These are phyloP conservation scores for Plasmodium cynomolgi DNA, from an alignment of 169 alveolate species.

Conservation along the genomic window DNA sequence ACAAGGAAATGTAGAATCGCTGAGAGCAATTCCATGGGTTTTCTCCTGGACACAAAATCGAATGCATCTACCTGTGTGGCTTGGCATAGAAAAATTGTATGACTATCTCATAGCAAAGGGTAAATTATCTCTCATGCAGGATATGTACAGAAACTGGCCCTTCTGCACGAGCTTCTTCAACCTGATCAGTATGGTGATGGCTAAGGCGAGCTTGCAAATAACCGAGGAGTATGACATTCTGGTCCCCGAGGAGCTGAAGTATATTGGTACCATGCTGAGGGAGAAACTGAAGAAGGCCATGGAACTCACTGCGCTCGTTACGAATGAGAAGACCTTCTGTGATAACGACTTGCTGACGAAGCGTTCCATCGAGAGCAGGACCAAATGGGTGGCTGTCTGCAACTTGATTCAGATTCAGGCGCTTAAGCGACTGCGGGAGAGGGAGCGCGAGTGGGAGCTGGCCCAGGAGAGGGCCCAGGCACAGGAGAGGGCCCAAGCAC, in stretches of 20 bases:
- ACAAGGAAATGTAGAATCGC: slow-evolving; percentile 87
- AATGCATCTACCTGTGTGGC: slow-evolving; percentile 88
- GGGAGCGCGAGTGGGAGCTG: not conserved
- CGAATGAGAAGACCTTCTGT: slow-evolving; percentile 79
- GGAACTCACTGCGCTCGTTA: slow-evolving; percentile 76
- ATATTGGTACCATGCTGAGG: slow-evolving; percentile 73
- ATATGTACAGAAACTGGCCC: slow-evolving; percentile 88
- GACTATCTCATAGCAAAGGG: slow-evolving; percentile 66
- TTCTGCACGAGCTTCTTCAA: slow-evolving; percentile 86
- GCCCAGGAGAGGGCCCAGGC: not conserved
- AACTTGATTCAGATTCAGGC: slow-evolving; percentile 79
- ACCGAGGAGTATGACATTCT: slow-evolving; percentile 82
- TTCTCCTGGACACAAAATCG: slow-evolving; percentile 91
- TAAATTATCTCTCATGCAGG: slow-evolving; percentile 75
- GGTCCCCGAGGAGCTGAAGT: slow-evolving; percentile 64
- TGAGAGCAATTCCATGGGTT: slow-evolving; percentile 92
- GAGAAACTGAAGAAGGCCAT: slow-evolving; percentile 63
- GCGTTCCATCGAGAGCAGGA: slow-evolving; percentile 76
- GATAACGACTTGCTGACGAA: slow-evolving; percentile 79
- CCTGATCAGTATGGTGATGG: slow-evolving; percentile 86
- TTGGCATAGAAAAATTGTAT: slow-evolving; percentile 83
- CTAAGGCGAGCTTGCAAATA: slow-evolving; percentile 80
- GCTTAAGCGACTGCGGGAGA: slow-evolving; percentile 71
- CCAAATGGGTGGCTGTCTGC: slow-evolving; percentile 78
- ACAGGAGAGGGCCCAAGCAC: not conserved